phyloP scores from a whole-genome alignment of 2,329 filamentous ascomycete species.

The Xylariaceae sp. region DNA sequence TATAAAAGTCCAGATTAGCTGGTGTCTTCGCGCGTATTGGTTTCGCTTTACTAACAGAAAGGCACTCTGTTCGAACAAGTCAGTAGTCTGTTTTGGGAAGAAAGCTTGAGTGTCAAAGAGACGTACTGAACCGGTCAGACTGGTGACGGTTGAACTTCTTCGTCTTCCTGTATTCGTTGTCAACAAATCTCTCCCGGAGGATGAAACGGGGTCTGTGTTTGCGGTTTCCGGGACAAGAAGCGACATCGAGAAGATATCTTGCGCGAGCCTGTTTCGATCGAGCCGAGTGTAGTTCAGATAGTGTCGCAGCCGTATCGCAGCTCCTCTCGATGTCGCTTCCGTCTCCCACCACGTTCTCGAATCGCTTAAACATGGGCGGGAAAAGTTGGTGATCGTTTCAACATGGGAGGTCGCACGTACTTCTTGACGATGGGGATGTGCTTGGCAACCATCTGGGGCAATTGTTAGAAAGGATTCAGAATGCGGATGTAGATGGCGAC shows the following conservation, averaged over 20 bases:
- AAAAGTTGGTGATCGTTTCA: no score
- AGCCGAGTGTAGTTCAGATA: no score
- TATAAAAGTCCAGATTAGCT: slow-evolving; percentile 7
- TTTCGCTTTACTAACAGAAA: slow-evolving; percentile 14
- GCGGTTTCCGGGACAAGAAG: no score
- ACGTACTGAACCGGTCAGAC: slow-evolving; percentile 94
- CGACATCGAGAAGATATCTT: not conserved
- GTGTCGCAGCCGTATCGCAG: no score
- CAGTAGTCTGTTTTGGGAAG: slow-evolving; percentile 2
- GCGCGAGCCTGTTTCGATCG: no score
- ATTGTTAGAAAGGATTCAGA: slow-evolving; percentile 18
- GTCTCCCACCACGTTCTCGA: no score
- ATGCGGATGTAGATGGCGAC: no score
- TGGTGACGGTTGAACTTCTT: slow-evolving; percentile 97
- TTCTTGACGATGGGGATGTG: slow-evolving; percentile 99
- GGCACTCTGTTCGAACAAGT: slow-evolving; percentile 16
- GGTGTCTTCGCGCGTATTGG: not conserved
- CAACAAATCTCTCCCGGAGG: slow-evolving; percentile 30
- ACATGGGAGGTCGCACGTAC: slow-evolving; percentile 56
- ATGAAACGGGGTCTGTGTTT: no score
- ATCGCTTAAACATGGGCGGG: no score
- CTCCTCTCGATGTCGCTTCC: no score
- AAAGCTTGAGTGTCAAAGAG: slow-evolving; percentile 34
- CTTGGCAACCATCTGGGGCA: slow-evolving; percentile 88
- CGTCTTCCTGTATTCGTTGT: slow-evolving; percentile 45